These are phyloP conservation scores for Asclepias syriaca DNA, from an alignment of 257 asterid genomes.

Conservation along the genomic window DNA sequence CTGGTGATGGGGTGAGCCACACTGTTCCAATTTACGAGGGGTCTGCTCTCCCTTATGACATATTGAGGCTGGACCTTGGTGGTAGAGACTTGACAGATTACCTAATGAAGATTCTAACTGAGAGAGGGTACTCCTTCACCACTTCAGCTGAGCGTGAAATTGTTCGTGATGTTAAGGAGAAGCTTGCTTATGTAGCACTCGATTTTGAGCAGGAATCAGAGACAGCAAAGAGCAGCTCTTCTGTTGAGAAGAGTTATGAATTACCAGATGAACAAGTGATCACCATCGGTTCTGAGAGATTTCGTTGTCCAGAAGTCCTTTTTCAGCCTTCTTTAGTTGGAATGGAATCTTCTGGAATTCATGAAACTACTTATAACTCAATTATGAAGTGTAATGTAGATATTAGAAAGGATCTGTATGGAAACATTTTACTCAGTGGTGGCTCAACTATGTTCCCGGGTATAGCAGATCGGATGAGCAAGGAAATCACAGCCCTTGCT, in stretches of 20 bases:
- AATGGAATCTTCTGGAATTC: conserved; percentile 23
- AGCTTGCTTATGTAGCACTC: conserved; percentile 38
- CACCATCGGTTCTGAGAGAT: conserved; percentile 37
- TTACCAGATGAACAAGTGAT: conserved; percentile 44
- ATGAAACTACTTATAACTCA: conserved; percentile 49
- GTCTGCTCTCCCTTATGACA: conserved; percentile 43
- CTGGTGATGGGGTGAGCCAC: conserved; percentile 47
- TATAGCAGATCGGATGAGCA: conserved; percentile 63
- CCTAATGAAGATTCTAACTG: conserved; percentile 38
- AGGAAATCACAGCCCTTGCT: conserved; percentile 62
- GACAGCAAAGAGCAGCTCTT: conserved; percentile 30
- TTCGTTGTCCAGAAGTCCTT: conserved; percentile 41
- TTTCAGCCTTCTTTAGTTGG: conserved; percentile 38
- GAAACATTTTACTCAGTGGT: conserved; percentile 65
- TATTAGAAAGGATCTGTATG: conserved; percentile 61
- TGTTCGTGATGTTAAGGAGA: conserved; percentile 37
- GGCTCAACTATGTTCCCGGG: conserved; percentile 76
- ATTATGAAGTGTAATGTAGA: conserved; percentile 47
- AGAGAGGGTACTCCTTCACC: conserved; percentile 39
- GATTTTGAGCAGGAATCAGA: conserved; percentile 38
- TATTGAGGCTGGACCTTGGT: conserved; percentile 37
- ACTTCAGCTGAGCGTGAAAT: conserved; percentile 44
- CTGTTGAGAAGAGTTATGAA: conserved; percentile 36
- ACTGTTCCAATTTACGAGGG: conserved; percentile 45
- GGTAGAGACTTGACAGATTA: conserved; percentile 41